Percentiles rank a stretch among this genome's conserved stretches.
These are phyloP conservation scores for Phylloporus scabripes DNA, from an alignment of 768 basidiomycete species.

Conservation along the genomic window DNA sequence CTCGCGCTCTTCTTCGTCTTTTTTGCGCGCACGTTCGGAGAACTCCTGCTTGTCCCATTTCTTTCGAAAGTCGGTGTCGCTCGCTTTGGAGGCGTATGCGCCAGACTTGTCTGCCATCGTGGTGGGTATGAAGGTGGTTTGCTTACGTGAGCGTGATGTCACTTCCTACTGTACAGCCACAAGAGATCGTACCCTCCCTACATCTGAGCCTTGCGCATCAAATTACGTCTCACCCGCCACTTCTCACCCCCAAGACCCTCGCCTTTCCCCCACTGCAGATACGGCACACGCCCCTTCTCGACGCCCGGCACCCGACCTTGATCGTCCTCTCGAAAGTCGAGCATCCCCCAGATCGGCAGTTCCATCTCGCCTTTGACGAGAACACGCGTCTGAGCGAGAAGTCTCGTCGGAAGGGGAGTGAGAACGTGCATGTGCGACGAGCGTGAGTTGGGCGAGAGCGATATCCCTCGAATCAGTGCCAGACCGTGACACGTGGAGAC, in stretches of 20 bases:
- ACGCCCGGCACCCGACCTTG: constrained; percentile 42
- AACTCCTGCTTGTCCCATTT: constrained; percentile 96
- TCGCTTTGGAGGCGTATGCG: constrained; percentile 35
- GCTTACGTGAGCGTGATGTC: no score
- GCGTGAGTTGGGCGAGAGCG: constrained; percentile 25
- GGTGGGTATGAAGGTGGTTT: background rate
- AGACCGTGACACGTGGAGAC: constrained; percentile 68
- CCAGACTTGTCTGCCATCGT: constrained; percentile 30
- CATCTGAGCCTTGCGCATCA: constrained; percentile 80
- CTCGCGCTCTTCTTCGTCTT: constrained; percentile 73
- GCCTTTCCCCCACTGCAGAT: constrained; percentile 68
- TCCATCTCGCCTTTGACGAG: constrained; percentile 87
- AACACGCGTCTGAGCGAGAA: constrained; percentile 33
- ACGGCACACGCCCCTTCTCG: constrained; percentile 60
- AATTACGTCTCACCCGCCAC: constrained; percentile 72
- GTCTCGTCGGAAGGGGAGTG: constrained; percentile 58
- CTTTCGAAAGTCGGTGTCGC: constrained; percentile 74
- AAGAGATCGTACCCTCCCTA: constrained; percentile 26
- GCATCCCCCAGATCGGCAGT: constrained; percentile 80
- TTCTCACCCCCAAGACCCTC: constrained; percentile 69
- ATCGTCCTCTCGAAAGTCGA: constrained; percentile 55
- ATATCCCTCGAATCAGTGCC: constrained; percentile 60
- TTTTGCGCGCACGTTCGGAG: constrained; percentile 75
- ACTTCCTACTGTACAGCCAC: background rate
- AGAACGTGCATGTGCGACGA: constrained; percentile 58